Base-by-base conservation (phyloP, 768 basidiomycete species). In the Jaapia argillacea region DNA sequence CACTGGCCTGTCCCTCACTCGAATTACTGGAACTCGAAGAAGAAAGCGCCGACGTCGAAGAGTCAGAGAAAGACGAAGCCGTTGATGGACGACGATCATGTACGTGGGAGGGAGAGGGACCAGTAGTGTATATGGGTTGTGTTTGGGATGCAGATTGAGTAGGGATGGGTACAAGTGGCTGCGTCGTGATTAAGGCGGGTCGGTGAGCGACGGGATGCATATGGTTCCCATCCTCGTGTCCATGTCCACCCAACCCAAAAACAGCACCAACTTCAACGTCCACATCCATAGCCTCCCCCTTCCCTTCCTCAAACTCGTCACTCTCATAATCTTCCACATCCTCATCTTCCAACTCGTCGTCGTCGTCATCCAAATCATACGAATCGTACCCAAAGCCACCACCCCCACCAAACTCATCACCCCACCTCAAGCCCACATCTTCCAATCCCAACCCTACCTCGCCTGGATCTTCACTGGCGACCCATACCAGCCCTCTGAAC, bases 401-500 rank as follows among this genome's bases (percentile, higher is more conserved):
- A n/a, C n/a, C n/a, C n/a, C n/a, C n/a, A n/a, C n/a, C n/a, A n/a
- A n/a, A n/a, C n/a, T n/a, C n/a, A n/a, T n/a, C n/a, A n/a, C n/a
- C n/a, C n/a, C n/a, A n/a, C n/a, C n/a, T n/a, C n/a, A n/a, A n/a
- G n/a, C n/a, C n/a, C n/a, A n/a, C n/a, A n/a, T 65, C 67, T 27
- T 57, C 60, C 36, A 56, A 48, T 40, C 48, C n/a, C 12, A 25
- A 16, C 4, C 24, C 36, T 44, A 47, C 48, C 46, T 60, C 59
- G 45, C 86, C 84, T 39, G 10, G 10, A 7, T 85, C 86, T 52
- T 85, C 84, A 49, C 75, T 78, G 35, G 85, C 71, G 53, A 87
- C 87, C 79, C 85, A 88, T n/a, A 85, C 65, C 44, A 90, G 75
- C 0, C 87, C 87, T n/a, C 87, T 56, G 52, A 55, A 58, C 20